These are phyloP conservation scores for Russula dissimulans DNA, from an alignment of 768 basidiomycete species.

Conservation along the genomic window DNA sequence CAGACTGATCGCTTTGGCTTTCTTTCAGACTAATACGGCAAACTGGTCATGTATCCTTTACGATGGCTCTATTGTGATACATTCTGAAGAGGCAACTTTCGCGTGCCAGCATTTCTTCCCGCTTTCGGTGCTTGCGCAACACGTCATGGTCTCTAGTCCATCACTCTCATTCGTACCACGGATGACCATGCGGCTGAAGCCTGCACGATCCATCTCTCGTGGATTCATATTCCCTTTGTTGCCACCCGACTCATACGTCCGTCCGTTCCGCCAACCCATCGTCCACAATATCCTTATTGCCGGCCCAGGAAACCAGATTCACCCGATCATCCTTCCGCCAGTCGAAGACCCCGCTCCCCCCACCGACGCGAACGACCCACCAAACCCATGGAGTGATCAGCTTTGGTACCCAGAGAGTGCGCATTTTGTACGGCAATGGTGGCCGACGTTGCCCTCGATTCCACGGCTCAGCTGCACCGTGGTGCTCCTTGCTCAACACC, in stretches of 20 bases:
- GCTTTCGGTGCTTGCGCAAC: slow-evolving; percentile 28
- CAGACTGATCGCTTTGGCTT: not conserved
- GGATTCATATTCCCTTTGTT: slow-evolving; percentile 21
- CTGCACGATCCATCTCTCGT: slow-evolving; percentile 19
- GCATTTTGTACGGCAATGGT: slow-evolving; percentile 76
- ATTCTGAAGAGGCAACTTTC: slow-evolving; percentile 58
- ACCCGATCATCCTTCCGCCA: not conserved
- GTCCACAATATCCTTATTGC: slow-evolving; percentile 4
- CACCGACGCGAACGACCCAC: slow-evolving; percentile 8
- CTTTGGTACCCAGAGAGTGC: slow-evolving; percentile 66
- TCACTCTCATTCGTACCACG: slow-evolving; percentile 19
- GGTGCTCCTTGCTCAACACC: slow-evolving; percentile 54
- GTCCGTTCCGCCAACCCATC: slow-evolving; percentile 14
- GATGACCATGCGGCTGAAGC: slow-evolving; percentile 20
- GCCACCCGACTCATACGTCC: slow-evolving; percentile 12
- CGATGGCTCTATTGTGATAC: slow-evolving; percentile 60
- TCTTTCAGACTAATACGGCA: slow-evolving; percentile 46
- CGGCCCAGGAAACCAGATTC: not conserved
- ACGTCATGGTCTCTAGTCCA: slow-evolving; percentile 19
- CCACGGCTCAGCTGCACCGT: slow-evolving; percentile 67
- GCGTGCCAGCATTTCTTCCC: slow-evolving; percentile 68
- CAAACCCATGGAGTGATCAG: slow-evolving; percentile 58
- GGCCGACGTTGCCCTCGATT: slow-evolving; percentile 56
- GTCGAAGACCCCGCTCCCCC: not conserved
- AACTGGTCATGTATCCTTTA: slow-evolving; percentile 73